Evolutionary conservation across 2,329 filamentous ascomycete genomes (phyloP), one percentile per base, ranked within the genome.

Genomic region (Nectriaceae sp.): DNA sequence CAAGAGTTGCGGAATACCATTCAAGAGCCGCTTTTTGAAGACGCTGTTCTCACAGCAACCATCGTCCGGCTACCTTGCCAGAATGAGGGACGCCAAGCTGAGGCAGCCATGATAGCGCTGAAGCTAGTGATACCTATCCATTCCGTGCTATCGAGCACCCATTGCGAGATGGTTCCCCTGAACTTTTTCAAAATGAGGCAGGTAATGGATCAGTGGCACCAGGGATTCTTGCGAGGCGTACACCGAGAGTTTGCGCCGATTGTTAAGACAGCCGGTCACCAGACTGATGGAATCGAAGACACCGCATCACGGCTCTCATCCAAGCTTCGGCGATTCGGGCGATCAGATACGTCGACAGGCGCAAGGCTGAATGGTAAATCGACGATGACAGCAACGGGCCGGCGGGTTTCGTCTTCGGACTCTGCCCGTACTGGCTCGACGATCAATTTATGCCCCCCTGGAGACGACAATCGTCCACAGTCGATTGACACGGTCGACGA

Each of bases 171-270:
- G 54, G 74, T 79, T 2, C 84, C 86, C 0, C 69, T 88, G 22
- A 78, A 70, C 38, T 83, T 89, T 55, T 88, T 89, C 71, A 83
- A 81, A 55, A 73, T 79, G 6, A 83, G 85, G 49, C 87, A 89
- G 65, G 78, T 85, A 52, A 76, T 82, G 0, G 79, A 84, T 56
- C 72, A 76, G 1, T 79, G 83, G 54, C 76, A 83, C 38, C 74
- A 80, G 4, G 76, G 75, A 3, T 89, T 89, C 57, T 75, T 78
- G 1, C 77, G 80, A 47, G 76, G 76, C 24, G 75, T 86, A 3
- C 79, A 84, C 58, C 76, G 80, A 51, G 85, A 88, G 52, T 76
- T 88, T 48, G 76, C 77, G 13, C 76, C 74, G 18, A 63, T 80
- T 13, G 59, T 78, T 22, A 69, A 74, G 46, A 33, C 45, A 36